Evolutionary conservation across 108 stramenopile genomes (phyloP), one percentile per base, ranked within the genome.

Genomic region (Cyclotella sp.): DNA sequence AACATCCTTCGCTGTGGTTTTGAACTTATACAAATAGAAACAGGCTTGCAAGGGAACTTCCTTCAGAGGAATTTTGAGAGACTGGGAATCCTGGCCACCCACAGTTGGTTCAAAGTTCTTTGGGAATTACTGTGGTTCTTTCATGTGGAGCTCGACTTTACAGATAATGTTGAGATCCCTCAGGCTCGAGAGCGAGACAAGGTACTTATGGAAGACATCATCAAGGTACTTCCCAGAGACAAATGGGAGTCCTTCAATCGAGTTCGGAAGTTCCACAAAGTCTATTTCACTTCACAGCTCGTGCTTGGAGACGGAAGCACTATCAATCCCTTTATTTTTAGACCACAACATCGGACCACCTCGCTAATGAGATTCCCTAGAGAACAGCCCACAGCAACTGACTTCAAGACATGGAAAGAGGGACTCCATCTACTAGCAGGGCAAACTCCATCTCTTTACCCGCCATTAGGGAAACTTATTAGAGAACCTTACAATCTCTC

Each of bases 51-150:
- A 28, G 72, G 72, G 13, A 72, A 62, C 28, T 39, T 51, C 0
- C 16, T 72, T 1, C 15, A 7, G 3, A 26, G 28, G 7, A 2
- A 51, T 46, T 62, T 26, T 29, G 0, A 12, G 6, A 16, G 9
- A 34, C 62, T 30, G 15, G 47, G 19, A 21, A 21, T 2, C 44
- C 63, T 64, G 1, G 63, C 63, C 1, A 44, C 43, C 7, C 63
- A 64, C 21, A 24, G 43, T 4, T 64, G 63, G 63, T 64, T 45
- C 43, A 64, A 64, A 21, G 43, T 64, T 9, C 30, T 64, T 26
- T 64, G 63, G 63, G 44, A 64, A 19, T 45, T 28, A 28, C 41
- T 63, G 12, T 7, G 43, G 16, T 27, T 43, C 19, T 63, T 19
- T n/a, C 16, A 24, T 19, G 62, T 63, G 9, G 3, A 10, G 19